Conservation (phyloP, 2,329 filamentous ascomycete genomes). For the Colletotrichum echinochloae region DNA sequence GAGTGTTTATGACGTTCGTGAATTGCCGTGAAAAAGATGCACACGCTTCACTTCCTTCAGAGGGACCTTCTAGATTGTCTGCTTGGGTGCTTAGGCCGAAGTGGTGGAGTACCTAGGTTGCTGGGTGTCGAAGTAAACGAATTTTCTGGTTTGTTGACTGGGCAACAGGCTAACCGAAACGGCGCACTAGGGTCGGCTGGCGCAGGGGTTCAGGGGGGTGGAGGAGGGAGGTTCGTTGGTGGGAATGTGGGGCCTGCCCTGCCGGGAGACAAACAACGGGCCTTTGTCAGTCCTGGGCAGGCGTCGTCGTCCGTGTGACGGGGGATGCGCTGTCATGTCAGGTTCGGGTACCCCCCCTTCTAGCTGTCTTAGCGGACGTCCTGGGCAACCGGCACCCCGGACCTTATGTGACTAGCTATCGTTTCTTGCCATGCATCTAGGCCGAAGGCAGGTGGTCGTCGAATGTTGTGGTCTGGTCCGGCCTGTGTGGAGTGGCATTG, state of each 20-base stretch:
- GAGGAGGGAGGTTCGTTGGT: conserved; percentile 26
- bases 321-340: conserved; percentile 31
- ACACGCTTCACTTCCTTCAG: conserved; percentile 12
- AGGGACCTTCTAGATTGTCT: neutral
- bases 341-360: conserved; percentile 9
- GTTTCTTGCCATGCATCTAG: neutral
- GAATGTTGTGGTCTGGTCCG: conserved; percentile 26
- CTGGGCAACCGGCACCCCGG: conserved; percentile 30
- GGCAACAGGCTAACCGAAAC: conserved; percentile 38
- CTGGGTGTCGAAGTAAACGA: conserved; percentile 40
- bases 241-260: conserved; percentile 18
- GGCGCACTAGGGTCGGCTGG: conserved; percentile 17
- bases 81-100: conserved; percentile 10
- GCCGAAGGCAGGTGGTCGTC: conserved; percentile 4
- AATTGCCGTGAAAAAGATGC: conserved; percentile 40
- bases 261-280: conserved; percentile 10
- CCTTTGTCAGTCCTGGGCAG: conserved; percentile 20
- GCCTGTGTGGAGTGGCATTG: conserved; percentile 33
- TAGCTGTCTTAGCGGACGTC: conserved; percentile 23
- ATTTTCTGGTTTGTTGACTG: conserved; percentile 39
- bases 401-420: conserved; percentile 47
- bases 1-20: conserved; percentile 41
- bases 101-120: conserved; percentile 38
- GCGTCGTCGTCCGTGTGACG: conserved; percentile 30
- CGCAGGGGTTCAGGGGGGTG: conserved; percentile 37